Conservation (phyloP, 345 rosid species). For the Gossypium stocksii region DNA sequence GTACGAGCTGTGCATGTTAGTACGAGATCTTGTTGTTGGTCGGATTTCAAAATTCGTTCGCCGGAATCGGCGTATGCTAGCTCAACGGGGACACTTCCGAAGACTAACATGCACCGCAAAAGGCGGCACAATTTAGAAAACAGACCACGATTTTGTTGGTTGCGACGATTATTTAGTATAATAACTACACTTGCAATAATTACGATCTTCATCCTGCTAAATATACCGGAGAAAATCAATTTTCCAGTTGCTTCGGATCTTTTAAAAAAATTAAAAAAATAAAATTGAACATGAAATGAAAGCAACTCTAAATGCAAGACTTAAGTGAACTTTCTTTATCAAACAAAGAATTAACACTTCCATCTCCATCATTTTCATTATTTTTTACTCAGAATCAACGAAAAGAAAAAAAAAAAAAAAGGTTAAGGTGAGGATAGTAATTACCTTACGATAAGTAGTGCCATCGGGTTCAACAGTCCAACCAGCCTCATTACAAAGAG, state of each 20-base stretch:
- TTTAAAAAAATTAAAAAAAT: neutral
- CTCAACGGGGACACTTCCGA: neutral
- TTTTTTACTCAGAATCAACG: too few relatives aligned
- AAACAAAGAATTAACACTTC: neutral
- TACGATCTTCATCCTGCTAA: too few relatives aligned
- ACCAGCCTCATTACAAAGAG: slow-evolving; percentile 82
- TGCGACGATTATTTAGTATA: too few relatives aligned
- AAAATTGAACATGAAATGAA: neutral
- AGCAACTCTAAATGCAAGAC: neutral
- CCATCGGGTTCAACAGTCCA: slow-evolving; percentile 87
- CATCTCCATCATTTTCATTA: neutral
- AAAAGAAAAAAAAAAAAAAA: neutral
- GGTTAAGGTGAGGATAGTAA: neutral
- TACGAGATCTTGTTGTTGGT: neutral
- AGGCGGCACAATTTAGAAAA: neutral
- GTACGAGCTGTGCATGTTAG: slow-evolving; percentile 13
- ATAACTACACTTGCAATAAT: too few relatives aligned
- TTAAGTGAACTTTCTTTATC: neutral
- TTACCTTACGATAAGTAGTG: slow-evolving; percentile 84
- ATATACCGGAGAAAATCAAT: neutral
- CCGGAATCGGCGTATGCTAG: slow-evolving; percentile 8
- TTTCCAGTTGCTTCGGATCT: neutral
- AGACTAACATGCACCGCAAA: slow-evolving; percentile 6
- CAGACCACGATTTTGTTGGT: neutral
- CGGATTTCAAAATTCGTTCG: neutral